A percentile compares a stretch with the other conserved stretches of the same genome.
phyloP scores from a whole-genome alignment of 345 rosid genomes.

The Turritis glabra region DNA sequence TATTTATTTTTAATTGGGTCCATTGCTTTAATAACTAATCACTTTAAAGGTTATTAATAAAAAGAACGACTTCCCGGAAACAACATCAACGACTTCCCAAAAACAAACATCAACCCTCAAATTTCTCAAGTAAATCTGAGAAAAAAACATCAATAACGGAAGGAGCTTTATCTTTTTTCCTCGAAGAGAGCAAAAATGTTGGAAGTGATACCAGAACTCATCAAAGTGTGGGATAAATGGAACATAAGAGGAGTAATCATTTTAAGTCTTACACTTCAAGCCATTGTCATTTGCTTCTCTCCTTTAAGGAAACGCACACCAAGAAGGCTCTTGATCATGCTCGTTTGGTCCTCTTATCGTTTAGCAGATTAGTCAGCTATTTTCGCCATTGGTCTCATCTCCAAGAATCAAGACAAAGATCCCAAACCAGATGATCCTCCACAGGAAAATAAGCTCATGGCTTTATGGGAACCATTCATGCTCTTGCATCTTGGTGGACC shows the following conservation, averaged over 20 bases:
- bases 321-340: constrained; percentile 34
- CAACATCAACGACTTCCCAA: too few relatives aligned
- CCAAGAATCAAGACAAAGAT: constrained; percentile 45
- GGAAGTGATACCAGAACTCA: constrained; percentile 38
- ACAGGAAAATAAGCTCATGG: constrained; percentile 43
- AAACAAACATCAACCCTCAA: too few relatives aligned
- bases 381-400: constrained; percentile 57
- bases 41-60: too few relatives aligned
- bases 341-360: constrained; percentile 61
- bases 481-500: constrained; percentile 70
- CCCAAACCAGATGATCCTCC: not conserved
- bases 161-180: not conserved
- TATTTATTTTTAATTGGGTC: too few relatives aligned
- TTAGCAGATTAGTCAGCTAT: constrained; percentile 64
- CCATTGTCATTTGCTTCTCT: constrained; percentile 50
- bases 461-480: constrained; percentile 76
- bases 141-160: too few relatives aligned
- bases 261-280: constrained; percentile 58
- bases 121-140: not conserved
- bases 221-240: constrained; percentile 55
- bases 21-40: too few relatives aligned
- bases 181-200: constrained; percentile 32
- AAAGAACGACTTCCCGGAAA: too few relatives aligned
- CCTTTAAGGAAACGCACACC: constrained; percentile 54
- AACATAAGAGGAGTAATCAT: constrained; percentile 58